phyloP scores from a whole-genome alignment of 208 protist species.

The Crithidia sp. region DNA sequence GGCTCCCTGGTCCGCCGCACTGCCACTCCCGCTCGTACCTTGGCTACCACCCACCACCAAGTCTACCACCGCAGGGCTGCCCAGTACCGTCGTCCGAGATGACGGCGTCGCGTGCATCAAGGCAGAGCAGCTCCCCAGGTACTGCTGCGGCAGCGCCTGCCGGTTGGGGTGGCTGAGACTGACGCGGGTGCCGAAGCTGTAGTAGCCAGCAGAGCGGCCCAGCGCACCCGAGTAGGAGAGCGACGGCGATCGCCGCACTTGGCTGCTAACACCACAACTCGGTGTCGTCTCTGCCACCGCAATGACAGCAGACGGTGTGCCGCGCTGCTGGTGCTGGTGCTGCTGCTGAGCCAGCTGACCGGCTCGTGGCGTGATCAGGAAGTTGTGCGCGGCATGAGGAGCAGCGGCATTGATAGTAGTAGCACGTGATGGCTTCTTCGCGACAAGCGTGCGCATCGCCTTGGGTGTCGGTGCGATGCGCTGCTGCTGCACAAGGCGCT shows the following conservation, averaged over 20 bases:
- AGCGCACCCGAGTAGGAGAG: slow-evolving; percentile 41
- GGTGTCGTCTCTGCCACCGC: background rate
- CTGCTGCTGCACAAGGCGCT: slow-evolving; percentile 22
- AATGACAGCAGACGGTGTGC: background rate
- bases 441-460: background rate
- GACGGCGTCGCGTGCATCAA: slow-evolving; percentile 10
- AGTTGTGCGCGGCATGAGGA: background rate
- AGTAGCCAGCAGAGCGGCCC: slow-evolving; percentile 65
- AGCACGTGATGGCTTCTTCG: background rate
- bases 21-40: background rate
- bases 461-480: slow-evolving; percentile 5
- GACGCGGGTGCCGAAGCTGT: slow-evolving; percentile 63
- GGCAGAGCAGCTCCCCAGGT: slow-evolving; percentile 42
- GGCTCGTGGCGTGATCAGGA: background rate
- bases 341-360: background rate
- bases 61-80: slow-evolving; percentile 12
- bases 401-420: too few relatives aligned
- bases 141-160: slow-evolving; percentile 48
- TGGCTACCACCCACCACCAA: background rate
- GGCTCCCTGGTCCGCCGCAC: background rate
- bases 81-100: slow-evolving; percentile 17
- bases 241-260: slow-evolving; percentile 17
- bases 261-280: slow-evolving; percentile 15
- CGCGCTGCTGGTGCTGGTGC: background rate
- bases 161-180: slow-evolving; percentile 58